Evolutionary conservation across 352 stramenopile genomes (phyloP), one percentile per base, ranked within the genome.

Genomic region (Phytophthora crassamura): DNA sequence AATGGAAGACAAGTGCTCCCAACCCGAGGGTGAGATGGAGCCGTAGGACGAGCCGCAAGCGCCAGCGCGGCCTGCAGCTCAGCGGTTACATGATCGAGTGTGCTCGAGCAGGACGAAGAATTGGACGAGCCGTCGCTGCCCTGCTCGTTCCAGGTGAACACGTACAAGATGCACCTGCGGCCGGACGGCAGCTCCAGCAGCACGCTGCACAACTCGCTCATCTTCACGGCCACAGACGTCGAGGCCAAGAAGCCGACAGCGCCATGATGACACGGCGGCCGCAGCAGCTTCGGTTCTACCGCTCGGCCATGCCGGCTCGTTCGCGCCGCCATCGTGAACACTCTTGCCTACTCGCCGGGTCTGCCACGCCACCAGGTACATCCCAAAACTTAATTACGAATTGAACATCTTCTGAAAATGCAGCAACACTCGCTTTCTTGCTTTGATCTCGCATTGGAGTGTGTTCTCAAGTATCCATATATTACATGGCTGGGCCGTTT

Each of bases 71-170:
- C 4, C 16, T 93, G 38, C 76, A 86, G 59, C 77, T 93, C 25
- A 91, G 84, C 40, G 80, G 84, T 2, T 73, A 77, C 53, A 66
- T 80, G 14, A 76, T 93, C 18, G 82, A 91, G 18, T n/a, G 77
- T 93, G 18, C 38, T 82, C 35, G 82, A 90, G 43, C 67, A 66
- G 16, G 77, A 81, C 12, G 55, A 74, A 14, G 76, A 87, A 14
- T 30, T 76, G 18, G 78, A 85, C 30, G 63, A 74, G 28, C 41
- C 57, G 14, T 74, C 69, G 7, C 61, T 89, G 28, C 78, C 82
- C 8, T 78, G 63, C 45, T 89, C 78, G 50, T 93, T 93, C 63
- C 77, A 82, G 32, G 75, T 93, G 42, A 77, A 85, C 55, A 93
- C 80, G n/a, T 91, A 66, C 71, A 89, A 72, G 48, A 18, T 77